A percentile compares a stretch with the other conserved stretches of the same genome.
Conservation (phyloP, 257 asterid genomes). For the Vinca minor region DNA sequence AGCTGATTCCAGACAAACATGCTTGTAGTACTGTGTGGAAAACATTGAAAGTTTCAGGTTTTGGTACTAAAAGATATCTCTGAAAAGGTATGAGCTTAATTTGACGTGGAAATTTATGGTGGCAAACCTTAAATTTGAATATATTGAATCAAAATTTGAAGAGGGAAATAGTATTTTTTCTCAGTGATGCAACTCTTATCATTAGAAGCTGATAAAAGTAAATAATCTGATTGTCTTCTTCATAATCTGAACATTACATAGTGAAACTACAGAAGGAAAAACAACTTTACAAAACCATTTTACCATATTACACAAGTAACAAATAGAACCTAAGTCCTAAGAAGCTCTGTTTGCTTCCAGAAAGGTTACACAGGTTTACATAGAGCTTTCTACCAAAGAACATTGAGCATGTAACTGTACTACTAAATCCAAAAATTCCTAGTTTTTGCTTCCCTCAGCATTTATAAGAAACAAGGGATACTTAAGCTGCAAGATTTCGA, state of each 20-base stretch:
- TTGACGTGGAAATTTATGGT: neutral
- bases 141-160: no score
- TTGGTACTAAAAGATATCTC: neutral
- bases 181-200: neutral
- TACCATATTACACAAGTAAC: neutral
- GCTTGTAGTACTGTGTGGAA: neutral
- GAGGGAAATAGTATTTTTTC: neutral
- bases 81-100: neutral
- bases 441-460: neutral
- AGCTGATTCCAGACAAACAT: neutral
- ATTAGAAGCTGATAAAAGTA: neutral
- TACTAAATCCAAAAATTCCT: neutral
- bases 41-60: neutral
- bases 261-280: conserved; percentile 1
- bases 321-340: conserved; percentile 13
- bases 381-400: conserved; percentile 2
- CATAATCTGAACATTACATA: neutral
- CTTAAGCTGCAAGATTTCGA: conserved; percentile 11
- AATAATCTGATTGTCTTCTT: neutral
- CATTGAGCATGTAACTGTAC: conserved; percentile 2
- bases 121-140: no score
- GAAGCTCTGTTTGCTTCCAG: conserved; percentile 6
- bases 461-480: neutral
- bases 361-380: conserved; percentile 7
- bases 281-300: neutral